phyloP scores from a whole-genome alignment of 148 eudicot genomes.

The Agrostemma githago region DNA sequence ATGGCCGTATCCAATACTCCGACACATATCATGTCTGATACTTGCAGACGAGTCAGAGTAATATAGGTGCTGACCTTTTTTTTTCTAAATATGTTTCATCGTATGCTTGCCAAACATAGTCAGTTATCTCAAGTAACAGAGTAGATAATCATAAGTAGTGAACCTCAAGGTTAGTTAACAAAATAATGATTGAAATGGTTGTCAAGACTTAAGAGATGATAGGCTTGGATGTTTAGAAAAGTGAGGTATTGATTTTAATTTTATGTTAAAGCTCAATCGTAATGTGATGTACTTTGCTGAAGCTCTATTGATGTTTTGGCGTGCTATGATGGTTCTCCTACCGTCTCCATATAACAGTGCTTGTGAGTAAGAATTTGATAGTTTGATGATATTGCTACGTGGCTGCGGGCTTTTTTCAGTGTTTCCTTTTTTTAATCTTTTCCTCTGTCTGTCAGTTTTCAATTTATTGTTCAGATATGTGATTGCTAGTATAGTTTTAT shows the following conservation, averaged over 20 bases:
- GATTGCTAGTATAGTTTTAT: too few species aligned
- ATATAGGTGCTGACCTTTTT: too few species aligned
- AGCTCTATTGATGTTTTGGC: not conserved
- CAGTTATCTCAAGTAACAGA: not conserved
- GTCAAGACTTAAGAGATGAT: not conserved
- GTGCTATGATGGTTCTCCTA: not conserved
- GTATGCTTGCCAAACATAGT: not conserved
- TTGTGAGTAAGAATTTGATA: not conserved
- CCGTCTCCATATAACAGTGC: not conserved
- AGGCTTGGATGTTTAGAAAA: not conserved
- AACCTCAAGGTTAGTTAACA: not conserved
- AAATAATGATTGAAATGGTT: not conserved
- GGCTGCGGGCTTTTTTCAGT: not conserved
- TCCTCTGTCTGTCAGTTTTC: too few species aligned
- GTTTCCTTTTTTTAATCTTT: too few species aligned
- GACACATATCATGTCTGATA: too few species aligned
- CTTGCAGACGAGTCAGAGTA: too few species aligned
- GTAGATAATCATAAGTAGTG: not conserved
- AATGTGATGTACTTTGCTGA: not conserved
- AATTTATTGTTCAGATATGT: too few species aligned
- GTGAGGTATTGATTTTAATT: not conserved
- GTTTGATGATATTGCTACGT: not conserved
- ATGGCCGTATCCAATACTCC: too few species aligned
- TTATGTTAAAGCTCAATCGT: not conserved
- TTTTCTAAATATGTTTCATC: not conserved